A percentile compares a stretch with the other conserved stretches of the same genome.
phyloP scores from a whole-genome alignment of 2,329 filamentous ascomycete genomes.

The Pseudogymnoascus sp. region DNA sequence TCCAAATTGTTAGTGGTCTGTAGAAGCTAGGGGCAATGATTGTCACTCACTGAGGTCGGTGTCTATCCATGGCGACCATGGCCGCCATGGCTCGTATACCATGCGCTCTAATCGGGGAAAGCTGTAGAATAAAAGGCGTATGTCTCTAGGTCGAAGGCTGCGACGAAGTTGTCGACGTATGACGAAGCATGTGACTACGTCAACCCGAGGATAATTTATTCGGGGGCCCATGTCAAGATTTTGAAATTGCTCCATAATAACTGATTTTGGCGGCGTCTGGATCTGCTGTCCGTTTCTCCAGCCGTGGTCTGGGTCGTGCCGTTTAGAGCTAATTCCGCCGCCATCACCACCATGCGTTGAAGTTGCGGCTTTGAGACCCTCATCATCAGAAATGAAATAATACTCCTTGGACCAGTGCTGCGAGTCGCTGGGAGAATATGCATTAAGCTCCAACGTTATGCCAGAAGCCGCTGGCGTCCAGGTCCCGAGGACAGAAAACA shows the following conservation, averaged over 20 bases:
- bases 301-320: constrained; percentile 27
- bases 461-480: constrained; percentile 22
- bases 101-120: constrained; percentile 27
- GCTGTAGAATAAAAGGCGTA: constrained; percentile 21
- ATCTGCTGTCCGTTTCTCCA: constrained; percentile 27
- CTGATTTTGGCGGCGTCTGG: constrained; percentile 19
- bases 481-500: constrained; percentile 28
- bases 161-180: constrained; percentile 31
- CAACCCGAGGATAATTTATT: constrained; percentile 22
- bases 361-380: constrained; percentile 16
- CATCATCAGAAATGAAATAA: constrained; percentile 22
- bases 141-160: constrained; percentile 15
- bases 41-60: too few relatives aligned
- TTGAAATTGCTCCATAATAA: constrained; percentile 25
- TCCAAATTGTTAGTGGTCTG: too few relatives aligned
- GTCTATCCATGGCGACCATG: not conserved
- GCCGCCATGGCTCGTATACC: constrained; percentile 29
- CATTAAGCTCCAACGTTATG: constrained; percentile 30
- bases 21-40: too few relatives aligned
- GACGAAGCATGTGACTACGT: constrained; percentile 27
- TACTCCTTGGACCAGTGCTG: constrained; percentile 30
- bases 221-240: constrained; percentile 12
- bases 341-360: not conserved
- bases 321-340: not conserved
- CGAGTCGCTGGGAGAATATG: constrained; percentile 30